Percentiles rank a stretch among this genome's conserved stretches.
Evolutionary conservation across 306 rosid species (phyloP).

Genomic region (Medicago lupulina): DNA sequence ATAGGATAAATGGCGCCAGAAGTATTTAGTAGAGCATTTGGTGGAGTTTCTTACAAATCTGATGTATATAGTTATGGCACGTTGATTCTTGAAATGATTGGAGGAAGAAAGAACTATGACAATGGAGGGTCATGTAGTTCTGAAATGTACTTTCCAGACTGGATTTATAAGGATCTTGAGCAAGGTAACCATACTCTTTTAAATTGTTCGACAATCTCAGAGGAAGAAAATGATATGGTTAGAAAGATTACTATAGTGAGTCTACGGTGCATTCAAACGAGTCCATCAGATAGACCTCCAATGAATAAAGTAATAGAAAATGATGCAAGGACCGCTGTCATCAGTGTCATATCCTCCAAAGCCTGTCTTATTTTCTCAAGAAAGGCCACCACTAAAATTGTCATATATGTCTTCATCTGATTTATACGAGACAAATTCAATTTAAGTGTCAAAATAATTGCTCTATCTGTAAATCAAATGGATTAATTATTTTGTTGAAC

Average conservation of each 20-base stretch:
- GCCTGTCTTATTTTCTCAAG: background rate
- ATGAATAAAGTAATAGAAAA: slow-evolving; percentile 50
- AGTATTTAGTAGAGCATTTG: slow-evolving; percentile 31
- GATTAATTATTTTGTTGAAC: too few species aligned
- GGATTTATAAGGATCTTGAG: slow-evolving; percentile 37
- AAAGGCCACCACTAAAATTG: background rate
- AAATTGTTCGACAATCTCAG: background rate
- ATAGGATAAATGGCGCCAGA: slow-evolving; percentile 7
- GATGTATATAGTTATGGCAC: slow-evolving; percentile 25
- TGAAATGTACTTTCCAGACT: slow-evolving; percentile 14
- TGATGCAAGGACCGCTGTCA: slow-evolving; percentile 42
- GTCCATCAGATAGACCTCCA: slow-evolving; percentile 44
- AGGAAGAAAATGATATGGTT: slow-evolving; percentile 37
- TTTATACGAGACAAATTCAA: background rate
- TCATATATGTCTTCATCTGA: background rate
- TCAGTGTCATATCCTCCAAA: slow-evolving; percentile 3
- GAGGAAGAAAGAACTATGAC: background rate
- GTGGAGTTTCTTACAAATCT: slow-evolving; percentile 45
- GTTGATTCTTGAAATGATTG: background rate
- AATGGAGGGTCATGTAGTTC: background rate
- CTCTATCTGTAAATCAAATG: too few species aligned
- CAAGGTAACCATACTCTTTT: background rate
- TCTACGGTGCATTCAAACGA: slow-evolving; percentile 41
- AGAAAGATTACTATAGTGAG: slow-evolving; percentile 39
- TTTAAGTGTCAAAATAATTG: background rate